Evolutionary conservation across 352 stramenopile genomes (phyloP).

Genomic region (Pythium biforme): DNA sequence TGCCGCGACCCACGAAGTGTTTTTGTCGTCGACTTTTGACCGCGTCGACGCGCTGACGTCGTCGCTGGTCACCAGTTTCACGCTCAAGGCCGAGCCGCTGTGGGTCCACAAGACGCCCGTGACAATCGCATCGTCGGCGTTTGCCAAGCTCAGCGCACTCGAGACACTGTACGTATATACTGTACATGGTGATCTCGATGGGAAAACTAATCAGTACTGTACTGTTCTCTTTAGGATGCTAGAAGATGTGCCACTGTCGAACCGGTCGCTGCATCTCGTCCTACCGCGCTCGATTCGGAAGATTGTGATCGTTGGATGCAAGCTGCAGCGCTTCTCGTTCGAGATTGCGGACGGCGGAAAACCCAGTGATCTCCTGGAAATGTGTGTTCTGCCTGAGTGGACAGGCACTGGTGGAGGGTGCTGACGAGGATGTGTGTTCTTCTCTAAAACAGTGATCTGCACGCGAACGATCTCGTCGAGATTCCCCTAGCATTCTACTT

Average conservation of each 20-base stretch:
- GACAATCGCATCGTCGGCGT: slow-evolving; percentile 35
- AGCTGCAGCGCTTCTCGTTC: slow-evolving; percentile 39
- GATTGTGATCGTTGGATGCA: slow-evolving; percentile 47
- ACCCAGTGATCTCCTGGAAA: slow-evolving; percentile 17
- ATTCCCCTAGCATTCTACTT: slow-evolving; percentile 32
- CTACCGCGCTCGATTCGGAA: slow-evolving; percentile 44
- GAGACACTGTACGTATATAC: slow-evolving; percentile 52
- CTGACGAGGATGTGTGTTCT: not conserved
- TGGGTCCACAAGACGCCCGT: slow-evolving; percentile 39
- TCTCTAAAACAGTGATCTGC: slow-evolving; percentile 37
- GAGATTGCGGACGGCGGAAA: slow-evolving; percentile 33
- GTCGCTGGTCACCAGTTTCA: slow-evolving; percentile 38
- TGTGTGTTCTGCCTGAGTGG: not conserved
- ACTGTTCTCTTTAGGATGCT: slow-evolving; percentile 35
- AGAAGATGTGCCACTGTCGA: slow-evolving; percentile 37
- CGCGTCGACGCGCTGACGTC: slow-evolving; percentile 39
- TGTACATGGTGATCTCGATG: no score
- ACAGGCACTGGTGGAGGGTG: not conserved
- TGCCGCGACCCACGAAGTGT: not conserved
- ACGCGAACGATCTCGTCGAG: slow-evolving; percentile 35
- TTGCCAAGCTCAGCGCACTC: slow-evolving; percentile 37
- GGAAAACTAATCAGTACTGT: not conserved
- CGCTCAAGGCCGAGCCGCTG: slow-evolving; percentile 32
- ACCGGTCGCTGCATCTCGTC: slow-evolving; percentile 36
- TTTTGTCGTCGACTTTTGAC: slow-evolving; percentile 43